Base-by-base conservation (phyloP, 345 rosid species). In the Eucalyptus globulus region DNA sequence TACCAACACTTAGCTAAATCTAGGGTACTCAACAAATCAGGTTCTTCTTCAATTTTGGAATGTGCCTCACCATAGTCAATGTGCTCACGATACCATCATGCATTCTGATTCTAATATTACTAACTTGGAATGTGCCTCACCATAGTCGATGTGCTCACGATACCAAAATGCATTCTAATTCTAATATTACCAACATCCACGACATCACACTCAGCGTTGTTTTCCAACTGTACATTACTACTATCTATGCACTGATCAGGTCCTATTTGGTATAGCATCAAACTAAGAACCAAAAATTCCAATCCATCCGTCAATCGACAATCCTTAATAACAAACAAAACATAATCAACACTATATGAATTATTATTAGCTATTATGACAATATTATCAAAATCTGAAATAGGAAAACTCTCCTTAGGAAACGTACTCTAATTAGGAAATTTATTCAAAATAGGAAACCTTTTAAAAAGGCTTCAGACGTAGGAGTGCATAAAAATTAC, bases 181-280 rank as follows among this genome's bases (percentile, higher is more conserved):
- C 21, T 56, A 26, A 26, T 26, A 2, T 24, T 26, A 56, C 29
- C 13, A 22, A 56, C 62, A 56, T 26, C 13, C 29, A 56, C 3
- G 6, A 56, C 14, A 56, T 24, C 0, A 0, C 29, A 24, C 29
- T 56, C 0, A 56, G 0, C 6, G 14, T 22, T 9, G 62, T 56
- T 22, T 6, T 24, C 29, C 29, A 56, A 56, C 0, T 24, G 0
- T 56, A 56, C 62, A 24, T 24, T 24, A 56, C 6, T 24, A 56
- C 2, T 26, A 56, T 56, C 62, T 0, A 56, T 56, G 29, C 29
- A 56, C 2, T 10, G 14, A 56, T 1, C 13, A 56, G 0, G 12
- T 56, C 13, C 6, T 56, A 24, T 24, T 56, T 56, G 29, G 62
- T 56, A 2, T 24, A 56, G 62, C 14, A 26, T 56, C 29, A 56